These are phyloP conservation scores for Hylodesmum podocarpum DNA, from an alignment of 306 rosid species.

Conservation along the genomic window DNA sequence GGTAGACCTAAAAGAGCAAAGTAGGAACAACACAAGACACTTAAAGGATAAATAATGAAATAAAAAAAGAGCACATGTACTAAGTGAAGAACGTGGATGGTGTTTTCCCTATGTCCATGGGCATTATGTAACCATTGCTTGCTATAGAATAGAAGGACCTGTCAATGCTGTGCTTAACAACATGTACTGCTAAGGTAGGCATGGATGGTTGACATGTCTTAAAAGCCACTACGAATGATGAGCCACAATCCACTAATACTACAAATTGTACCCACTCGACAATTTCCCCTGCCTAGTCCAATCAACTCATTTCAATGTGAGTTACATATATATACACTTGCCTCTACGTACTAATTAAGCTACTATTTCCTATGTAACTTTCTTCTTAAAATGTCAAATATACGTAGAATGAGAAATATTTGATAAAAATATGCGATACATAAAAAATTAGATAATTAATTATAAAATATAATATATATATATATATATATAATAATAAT, in stretches of 20 bases:
- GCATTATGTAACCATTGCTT: slow-evolving; percentile 31
- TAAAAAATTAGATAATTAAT: too few species aligned
- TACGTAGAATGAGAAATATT: too few species aligned
- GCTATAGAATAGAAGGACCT: slow-evolving; percentile 33
- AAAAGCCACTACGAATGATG: slow-evolving; percentile 29
- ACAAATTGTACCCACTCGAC: slow-evolving; percentile 45
- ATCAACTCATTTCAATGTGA: slow-evolving; percentile 35
- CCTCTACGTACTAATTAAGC: background rate
- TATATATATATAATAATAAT: too few species aligned
- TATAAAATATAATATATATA: too few species aligned
- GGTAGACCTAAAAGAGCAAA: slow-evolving; percentile 40
- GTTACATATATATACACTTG: background rate
- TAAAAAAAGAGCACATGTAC: background rate
- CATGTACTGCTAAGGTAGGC: slow-evolving; percentile 45
- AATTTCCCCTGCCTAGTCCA: slow-evolving; percentile 36
- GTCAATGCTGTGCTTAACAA: slow-evolving; percentile 39
- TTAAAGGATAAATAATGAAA: background rate
- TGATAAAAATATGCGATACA: too few species aligned
- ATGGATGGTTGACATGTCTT: slow-evolving; percentile 46
- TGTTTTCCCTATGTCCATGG: slow-evolving; percentile 27
- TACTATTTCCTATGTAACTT: too few species aligned
- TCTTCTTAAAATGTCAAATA: too few species aligned
- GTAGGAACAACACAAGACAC: background rate
- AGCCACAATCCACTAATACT: slow-evolving; percentile 25
- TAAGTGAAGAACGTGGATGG: slow-evolving; percentile 30